Evolutionary conservation across 805 yeast species (phyloP).

Genomic region (Saturnispora silvae): DNA sequence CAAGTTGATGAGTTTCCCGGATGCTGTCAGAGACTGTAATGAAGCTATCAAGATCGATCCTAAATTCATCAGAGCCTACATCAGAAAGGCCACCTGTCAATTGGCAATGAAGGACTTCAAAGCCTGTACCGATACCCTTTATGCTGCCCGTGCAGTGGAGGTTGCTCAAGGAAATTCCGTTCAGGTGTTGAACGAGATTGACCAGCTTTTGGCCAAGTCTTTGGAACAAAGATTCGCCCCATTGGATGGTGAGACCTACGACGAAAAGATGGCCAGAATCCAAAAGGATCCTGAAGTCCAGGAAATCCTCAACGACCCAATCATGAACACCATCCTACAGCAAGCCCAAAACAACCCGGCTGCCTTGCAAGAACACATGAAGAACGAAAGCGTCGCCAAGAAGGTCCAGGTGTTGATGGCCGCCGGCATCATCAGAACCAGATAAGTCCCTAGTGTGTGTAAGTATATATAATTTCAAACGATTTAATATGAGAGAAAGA

Average conservation of each 20-base stretch:
- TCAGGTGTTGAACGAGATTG: conserved; percentile 59
- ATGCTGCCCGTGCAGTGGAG: conserved; percentile 69
- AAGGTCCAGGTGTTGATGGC: conserved; percentile 86
- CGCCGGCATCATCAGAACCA: conserved; percentile 90
- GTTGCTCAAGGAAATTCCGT: conserved; percentile 43
- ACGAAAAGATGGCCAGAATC: conserved; percentile 85
- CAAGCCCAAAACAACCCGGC: conserved; percentile 96
- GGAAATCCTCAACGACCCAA: conserved; percentile 82
- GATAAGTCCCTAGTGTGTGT: no score
- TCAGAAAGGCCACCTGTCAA: conserved; percentile 92
- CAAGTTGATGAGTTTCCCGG: conserved; percentile 94
- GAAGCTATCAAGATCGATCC: conserved; percentile 84
- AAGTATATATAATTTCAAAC: no score
- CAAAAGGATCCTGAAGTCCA: conserved; percentile 91
- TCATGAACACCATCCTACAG: conserved; percentile 87
- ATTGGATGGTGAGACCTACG: conserved; percentile 82
- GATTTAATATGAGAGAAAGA: neutral
- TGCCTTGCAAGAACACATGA: conserved; percentile 95
- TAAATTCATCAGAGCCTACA: conserved; percentile 82
- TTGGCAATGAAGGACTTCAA: conserved; percentile 83
- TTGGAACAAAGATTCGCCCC: conserved; percentile 69
- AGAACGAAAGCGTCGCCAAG: conserved; percentile 82
- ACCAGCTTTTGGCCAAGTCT: conserved; percentile 71
- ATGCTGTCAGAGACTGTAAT: conserved; percentile 88
- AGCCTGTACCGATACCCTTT: conserved; percentile 71